Evolutionary conservation across 1,284 basidiomycete genomes (phyloP), one percentile per base, ranked within the genome.

Genomic region (Macrocybe sp.): DNA sequence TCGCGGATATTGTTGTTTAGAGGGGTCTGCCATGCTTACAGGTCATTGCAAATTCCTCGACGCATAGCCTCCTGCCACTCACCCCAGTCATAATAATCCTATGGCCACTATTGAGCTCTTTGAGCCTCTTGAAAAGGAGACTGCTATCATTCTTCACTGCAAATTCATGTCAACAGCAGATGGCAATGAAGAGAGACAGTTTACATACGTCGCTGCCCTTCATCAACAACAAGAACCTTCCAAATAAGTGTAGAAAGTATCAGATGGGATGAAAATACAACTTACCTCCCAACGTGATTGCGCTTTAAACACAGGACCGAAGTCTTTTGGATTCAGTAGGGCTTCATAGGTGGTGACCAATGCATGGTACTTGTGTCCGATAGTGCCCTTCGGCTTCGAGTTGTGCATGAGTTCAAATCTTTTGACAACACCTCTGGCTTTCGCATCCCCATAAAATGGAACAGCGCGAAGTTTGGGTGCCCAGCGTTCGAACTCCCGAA

Each of bases 1-100:
- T 99, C 96, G 45, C 91, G 80, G 34, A 98, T 85, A 60, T 97
- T 98, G 70, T 98, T 98, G 65, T 99, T 97, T 45, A 99, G 68
- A 1, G 96, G 96, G 1, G 97, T 98, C 78, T 94, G 22, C 28
- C 11, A 38, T 35, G 28, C 5, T 7, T 8, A 11, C 6, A 41
- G 8, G 8, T 7, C 42, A 16, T 41, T 43, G 45, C 14, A 46
- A 49, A 4, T 29, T 50, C 39, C 41, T 51, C 29, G 44, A 33
- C 6, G 32, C 9, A 37, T 12, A 41, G 34, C 22, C 22, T 22
- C 12, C 44, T 16, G 33, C 10, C 10, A 56, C 69, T 59, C 62
- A 86, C 84, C 45, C 93, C 94, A 11, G 95, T 97, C 79, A 98
- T 88, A 46, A 98, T 85, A 38, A 98, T 75, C 12, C 92, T 83